phyloP scores from a whole-genome alignment of 73 alveolate genomes.

The Stentor coeruleus region DNA sequence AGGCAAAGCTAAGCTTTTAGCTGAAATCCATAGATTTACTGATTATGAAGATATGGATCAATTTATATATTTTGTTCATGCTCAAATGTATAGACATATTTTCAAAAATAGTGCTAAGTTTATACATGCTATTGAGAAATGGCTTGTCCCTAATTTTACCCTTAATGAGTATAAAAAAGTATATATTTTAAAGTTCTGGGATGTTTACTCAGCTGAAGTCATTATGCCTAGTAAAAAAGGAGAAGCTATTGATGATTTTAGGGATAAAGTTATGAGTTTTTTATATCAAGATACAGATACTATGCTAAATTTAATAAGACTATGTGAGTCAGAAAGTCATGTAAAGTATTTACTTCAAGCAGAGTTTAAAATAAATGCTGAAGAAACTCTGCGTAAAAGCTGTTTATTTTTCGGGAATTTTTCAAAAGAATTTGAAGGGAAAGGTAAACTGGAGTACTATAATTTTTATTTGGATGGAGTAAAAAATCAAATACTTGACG shows the following conservation, averaged over 20 bases:
- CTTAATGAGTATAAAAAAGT: background rate
- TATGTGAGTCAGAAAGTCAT: background rate
- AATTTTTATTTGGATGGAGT: background rate
- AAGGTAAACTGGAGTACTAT: background rate
- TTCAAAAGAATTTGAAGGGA: constrained; percentile 10
- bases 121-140: constrained; percentile 15
- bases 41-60: background rate
- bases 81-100: constrained; percentile 17
- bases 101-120: constrained; percentile 8
- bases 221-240: background rate
- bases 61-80: background rate
- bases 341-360: background rate
- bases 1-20: background rate
- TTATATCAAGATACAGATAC: constrained; percentile 1
- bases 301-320: background rate
- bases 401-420: background rate
- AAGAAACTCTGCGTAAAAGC: background rate
- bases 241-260: background rate
- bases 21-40: background rate
- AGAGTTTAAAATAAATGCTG: background rate
- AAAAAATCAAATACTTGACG: background rate
- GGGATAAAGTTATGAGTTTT: background rate
- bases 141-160: background rate
- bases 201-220: constrained; percentile 25
- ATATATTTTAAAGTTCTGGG: constrained; percentile 7